phyloP scores from a whole-genome alignment of 768 basidiomycete species.

The Auriscalpium microsporum region DNA sequence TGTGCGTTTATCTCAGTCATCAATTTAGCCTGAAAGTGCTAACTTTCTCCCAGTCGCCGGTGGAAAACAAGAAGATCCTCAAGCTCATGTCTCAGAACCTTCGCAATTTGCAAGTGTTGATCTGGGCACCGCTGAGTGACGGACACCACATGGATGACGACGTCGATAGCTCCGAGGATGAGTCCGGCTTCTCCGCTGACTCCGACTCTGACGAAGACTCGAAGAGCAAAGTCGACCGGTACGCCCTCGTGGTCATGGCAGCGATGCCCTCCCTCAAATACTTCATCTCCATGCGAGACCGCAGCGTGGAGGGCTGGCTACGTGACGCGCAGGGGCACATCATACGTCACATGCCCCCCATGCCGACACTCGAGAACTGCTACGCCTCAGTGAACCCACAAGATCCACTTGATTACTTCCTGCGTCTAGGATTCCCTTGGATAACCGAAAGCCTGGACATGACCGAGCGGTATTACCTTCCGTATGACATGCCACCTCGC shows the following conservation, averaged over 20 bases:
- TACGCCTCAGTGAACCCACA: no score
- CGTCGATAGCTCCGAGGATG: background rate
- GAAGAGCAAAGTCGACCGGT: conserved; percentile 7
- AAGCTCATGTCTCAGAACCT: conserved; percentile 5
- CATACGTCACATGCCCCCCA: no score
- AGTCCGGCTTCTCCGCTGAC: conserved; percentile 9
- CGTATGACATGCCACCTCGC: no score
- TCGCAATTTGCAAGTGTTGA: conserved; percentile 7
- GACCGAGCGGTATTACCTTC: no score
- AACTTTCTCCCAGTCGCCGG: background rate
- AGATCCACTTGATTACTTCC: no score
- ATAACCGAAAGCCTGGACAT: no score
- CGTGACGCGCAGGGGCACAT: background rate
- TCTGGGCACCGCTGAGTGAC: conserved; percentile 9
- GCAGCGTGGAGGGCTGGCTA: conserved; percentile 4
- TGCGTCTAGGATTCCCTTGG: no score
- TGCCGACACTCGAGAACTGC: no score
- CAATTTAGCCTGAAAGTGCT: background rate
- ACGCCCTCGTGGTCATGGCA: conserved; percentile 6
- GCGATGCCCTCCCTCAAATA: conserved; percentile 8
- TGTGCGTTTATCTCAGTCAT: background rate
- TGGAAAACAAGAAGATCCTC: conserved; percentile 11
- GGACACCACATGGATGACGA: conserved; percentile 1
- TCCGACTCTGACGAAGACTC: conserved; percentile 9
- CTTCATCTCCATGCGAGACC: conserved; percentile 11